Evolutionary conservation across 1,284 basidiomycete species (phyloP), one percentile per base, ranked within the genome.

Genomic region (Melampsora larici-populina): DNA sequence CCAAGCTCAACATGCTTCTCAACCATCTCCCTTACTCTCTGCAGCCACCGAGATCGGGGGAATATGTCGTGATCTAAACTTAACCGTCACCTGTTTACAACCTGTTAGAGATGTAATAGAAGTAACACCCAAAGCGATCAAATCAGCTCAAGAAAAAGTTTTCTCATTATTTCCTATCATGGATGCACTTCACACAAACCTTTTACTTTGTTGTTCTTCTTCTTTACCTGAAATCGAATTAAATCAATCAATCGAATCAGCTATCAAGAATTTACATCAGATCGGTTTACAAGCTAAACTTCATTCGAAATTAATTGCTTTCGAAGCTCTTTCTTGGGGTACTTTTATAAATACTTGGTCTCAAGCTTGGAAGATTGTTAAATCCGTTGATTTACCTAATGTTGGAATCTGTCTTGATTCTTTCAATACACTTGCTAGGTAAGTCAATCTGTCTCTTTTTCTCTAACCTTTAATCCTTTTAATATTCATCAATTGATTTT

Each of bases 381-480:
- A 81, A 36, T 36, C 63, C 7, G 82, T 81, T 15, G 79, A 84
- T 78, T 78, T 81, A 3, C 72, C 79, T 26, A 84, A 85, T 63
- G 79, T 85, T 29, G 84, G 84, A 5, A 78, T 85, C 58, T 83
- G 83, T 70, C 80, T 85, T 76, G 84, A 85, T 80, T 82, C 82
- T 13, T 85, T 85, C 83, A 85, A 85, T 79, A 84, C 83, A 1
- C 79, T 85, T 7, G 84, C 81, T 0, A 80, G 82, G 69, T 82
- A 84, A 76, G 84, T 81, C 79, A 60, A 81, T 81, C 11, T 82
- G 80, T 67, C 31, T 81, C 81, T 43, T 80, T 81, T 3, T 81
- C 79, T 21, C n/a, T n/a, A n/a, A n/a, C n/a, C n/a, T n/a, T n/a
- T n/a, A n/a, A n/a, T n/a, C n/a, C n/a, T n/a, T n/a, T n/a, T n/a